phyloP scores from a whole-genome alignment of 805 yeast genomes.

The Kazachstania martiniae region DNA sequence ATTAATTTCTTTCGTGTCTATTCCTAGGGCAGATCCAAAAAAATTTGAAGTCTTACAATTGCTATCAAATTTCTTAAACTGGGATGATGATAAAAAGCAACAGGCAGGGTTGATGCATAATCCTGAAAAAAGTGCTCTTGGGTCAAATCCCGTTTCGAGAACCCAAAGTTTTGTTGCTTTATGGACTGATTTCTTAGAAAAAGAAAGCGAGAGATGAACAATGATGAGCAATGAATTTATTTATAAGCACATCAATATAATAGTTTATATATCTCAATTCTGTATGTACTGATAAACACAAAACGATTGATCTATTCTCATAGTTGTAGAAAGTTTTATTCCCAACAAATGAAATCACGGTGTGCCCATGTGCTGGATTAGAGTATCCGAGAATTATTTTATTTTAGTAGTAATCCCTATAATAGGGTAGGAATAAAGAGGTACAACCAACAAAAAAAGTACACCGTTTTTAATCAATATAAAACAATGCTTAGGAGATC shows the following conservation, averaged over 20 bases:
- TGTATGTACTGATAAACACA: too few species aligned
- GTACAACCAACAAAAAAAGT: background rate
- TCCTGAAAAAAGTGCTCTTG: conserved; percentile 3
- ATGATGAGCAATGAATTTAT: too few species aligned
- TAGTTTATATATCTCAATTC: too few species aligned
- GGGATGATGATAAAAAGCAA: conserved; percentile 74
- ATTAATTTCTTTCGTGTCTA: conserved; percentile 68
- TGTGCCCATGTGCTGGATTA: too few species aligned
- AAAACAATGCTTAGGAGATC: conserved; percentile 4
- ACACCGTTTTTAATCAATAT: background rate
- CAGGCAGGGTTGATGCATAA: conserved; percentile 55
- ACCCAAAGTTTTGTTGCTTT: conserved; percentile 54
- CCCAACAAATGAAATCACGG: too few species aligned
- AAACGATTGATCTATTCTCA: too few species aligned
- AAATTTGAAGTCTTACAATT: conserved; percentile 86
- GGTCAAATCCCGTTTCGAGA: conserved; percentile 23
- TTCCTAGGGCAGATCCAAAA: conserved; percentile 89
- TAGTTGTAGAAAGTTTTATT: too few species aligned
- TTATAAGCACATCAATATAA: too few species aligned
- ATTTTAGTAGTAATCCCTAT: too few species aligned
- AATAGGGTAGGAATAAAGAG: too few species aligned
- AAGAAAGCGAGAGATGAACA: conserved; percentile 41
- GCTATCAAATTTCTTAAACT: conserved; percentile 69
- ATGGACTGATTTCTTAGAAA: conserved; percentile 74
- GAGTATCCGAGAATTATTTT: too few species aligned